Evolutionary conservation across 1,284 basidiomycete species (phyloP), one percentile per base, ranked within the genome.

Genomic region (Heterobasidion occidentale): DNA sequence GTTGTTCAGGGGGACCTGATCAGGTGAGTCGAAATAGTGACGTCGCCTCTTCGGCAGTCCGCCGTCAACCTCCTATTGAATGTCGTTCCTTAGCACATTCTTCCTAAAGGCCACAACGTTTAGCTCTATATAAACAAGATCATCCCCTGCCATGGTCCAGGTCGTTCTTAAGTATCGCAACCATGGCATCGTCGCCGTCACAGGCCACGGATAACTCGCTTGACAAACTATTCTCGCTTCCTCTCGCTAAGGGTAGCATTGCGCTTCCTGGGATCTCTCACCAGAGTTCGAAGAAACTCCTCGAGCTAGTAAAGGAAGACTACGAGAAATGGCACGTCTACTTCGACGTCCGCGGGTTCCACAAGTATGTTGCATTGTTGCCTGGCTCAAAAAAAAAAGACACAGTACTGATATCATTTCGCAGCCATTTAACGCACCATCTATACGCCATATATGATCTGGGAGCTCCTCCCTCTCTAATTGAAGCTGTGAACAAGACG

Each of bases 391-490:
- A 19, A 9, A 17, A n/a, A 11, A 52, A 8, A 27, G 27, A 27
- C 27, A 27, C 27, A 6, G 27, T 27, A 5, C 12, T 45, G 42
- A 17, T 45, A 45, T 17, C 42, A 14, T 8, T 45, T 14, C 17
- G 3, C 56, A 82, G 79, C 59, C 79, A 83, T 69, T 68, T 73
- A 15, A 65, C 77, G 7, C 80, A 83, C 59, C 78, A 79, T 53
- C 66, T 77, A 4, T 64, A 81, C 17, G 79, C 80, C 7, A 68
- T 77, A 7, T 83, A 78, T 71, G 68, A 71, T 15, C 65, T 83
- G 8, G 80, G 81, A 14, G 78, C 74, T 0, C 67, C 71, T 44
- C 67, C 65, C 0, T 58, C 70, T 12, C 67, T 76, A 9, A 68
- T 83, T 19, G 64, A 71, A 35, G 71, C 71, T 15, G 77, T 71